A percentile compares a stretch with the other conserved stretches of the same genome.
Evolutionary conservation across 805 yeast species (phyloP).

Genomic region (Blastobotrys terrestris): DNA sequence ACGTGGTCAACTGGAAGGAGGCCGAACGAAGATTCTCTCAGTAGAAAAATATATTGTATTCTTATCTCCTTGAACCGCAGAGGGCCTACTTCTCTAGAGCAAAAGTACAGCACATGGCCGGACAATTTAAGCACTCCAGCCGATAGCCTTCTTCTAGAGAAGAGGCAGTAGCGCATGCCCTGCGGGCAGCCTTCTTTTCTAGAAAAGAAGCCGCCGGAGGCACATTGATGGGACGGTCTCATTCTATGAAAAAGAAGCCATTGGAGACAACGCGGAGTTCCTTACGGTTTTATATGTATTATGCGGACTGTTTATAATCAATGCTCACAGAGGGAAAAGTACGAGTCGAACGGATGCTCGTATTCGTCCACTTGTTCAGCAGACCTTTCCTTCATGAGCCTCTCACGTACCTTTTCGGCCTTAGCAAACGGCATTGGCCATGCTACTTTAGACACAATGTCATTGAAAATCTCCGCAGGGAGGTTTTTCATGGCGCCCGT

Average conservation of each 20-base stretch:
- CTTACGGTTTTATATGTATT: too few species aligned
- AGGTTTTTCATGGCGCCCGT: neutral
- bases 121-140: too few species aligned
- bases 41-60: neutral
- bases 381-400: neutral
- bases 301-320: too few species aligned
- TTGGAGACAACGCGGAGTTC: neutral
- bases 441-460: neutral
- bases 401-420: too few species aligned
- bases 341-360: neutral
- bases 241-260: neutral
- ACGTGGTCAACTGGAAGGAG: slow-evolving; percentile 88
- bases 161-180: too few species aligned
- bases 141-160: too few species aligned
- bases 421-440: neutral
- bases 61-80: neutral
- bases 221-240: too few species aligned
- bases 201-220: too few species aligned
- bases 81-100: too few species aligned
- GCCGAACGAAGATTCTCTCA: slow-evolving; percentile 57
- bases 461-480: neutral
- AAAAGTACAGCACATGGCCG: too few species aligned
- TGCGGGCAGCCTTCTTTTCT: neutral
- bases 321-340: neutral
- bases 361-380: neutral